Evolutionary conservation across 495 filamentous ascomycete genomes (phyloP), one percentile per base, ranked within the genome.

Genomic region (Hyaloscypha variabilis): DNA sequence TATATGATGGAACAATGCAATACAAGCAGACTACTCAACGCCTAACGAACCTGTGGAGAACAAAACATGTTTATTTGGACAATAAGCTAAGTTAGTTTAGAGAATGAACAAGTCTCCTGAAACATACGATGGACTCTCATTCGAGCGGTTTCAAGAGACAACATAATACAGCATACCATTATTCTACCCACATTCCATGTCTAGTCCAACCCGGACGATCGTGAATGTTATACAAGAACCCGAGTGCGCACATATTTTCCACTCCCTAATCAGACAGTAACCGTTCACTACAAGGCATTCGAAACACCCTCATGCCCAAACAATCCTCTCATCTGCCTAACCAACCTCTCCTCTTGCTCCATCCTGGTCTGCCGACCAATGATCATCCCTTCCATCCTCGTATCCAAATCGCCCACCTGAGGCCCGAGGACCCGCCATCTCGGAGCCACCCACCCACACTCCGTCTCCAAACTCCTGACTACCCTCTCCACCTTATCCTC

Each of bases 381-480:
- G 31, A 34, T 13, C 8, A 34, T 3, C 31, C 13, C 39, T 46
- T 46, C 39, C 39, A 46, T 19, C 39, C 3, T 3, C 39, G 17
- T 17, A 14, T 17, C 39, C 39, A 14, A 14, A 46, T 17, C 4
- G 11, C 13, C 49, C 50, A 55, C 60, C 19, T 39, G 39, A 26
- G 17, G 11, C 8, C 52, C 59, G 17, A 54, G 14, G 2, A 63
- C 60, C 50, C 61, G 58, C 61, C 31, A 68, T 34, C 55, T 31
- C 10, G 58, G 61, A 52, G 26, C 61, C 31, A 31, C 49, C 62
- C 19, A 71, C 66, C 2, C 69, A 63, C 4, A 64, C 72, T 21
- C 54, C 58, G n/a, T 25, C 8, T 58, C 36, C 59, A 63, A 31
- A 36, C n/a, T 24, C n/a, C 50, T 25, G 26, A 49, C 50, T 24